Conservation (phyloP, 805 yeast species). For the Barnettozyma pratensis region DNA sequence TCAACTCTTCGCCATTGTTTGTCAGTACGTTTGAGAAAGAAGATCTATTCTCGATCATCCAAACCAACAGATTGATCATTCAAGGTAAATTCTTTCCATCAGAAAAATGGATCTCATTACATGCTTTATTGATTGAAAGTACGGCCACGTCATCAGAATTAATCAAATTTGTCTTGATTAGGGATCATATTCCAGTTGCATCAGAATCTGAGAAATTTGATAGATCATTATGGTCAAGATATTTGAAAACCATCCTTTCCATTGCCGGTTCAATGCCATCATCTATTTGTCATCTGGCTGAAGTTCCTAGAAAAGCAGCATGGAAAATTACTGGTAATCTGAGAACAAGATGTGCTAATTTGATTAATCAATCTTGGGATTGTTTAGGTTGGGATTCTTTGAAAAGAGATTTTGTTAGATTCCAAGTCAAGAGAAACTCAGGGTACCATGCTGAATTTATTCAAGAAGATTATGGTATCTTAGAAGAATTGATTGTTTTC, state of each 20-base stretch:
- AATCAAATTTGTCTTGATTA: conserved; percentile 43
- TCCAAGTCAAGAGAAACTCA: conserved; percentile 57
- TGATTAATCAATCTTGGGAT: conserved; percentile 68
- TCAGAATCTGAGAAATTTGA: conserved; percentile 47
- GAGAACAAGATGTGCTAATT: conserved; percentile 50
- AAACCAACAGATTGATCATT: conserved; percentile 46
- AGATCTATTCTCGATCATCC: conserved; percentile 38
- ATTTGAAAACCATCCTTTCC: conserved; percentile 49
- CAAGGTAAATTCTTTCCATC: conserved; percentile 59
- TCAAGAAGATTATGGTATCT: conserved; percentile 49
- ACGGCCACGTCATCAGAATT: conserved; percentile 49
- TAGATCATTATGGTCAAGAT: conserved; percentile 63
- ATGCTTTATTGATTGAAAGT: conserved; percentile 52
- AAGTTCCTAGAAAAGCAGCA: conserved; percentile 69
- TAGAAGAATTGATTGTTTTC: conserved; percentile 60
- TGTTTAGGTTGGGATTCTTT: conserved; percentile 59
- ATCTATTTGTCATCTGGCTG: conserved; percentile 63
- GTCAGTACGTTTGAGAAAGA: conserved; percentile 35
- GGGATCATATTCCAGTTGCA: conserved; percentile 46
- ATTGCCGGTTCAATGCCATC: conserved; percentile 65
- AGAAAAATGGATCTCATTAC: conserved; percentile 68
- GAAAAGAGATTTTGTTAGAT: conserved; percentile 48
- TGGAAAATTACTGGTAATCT: conserved; percentile 56
- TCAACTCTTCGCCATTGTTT: conserved; percentile 38
- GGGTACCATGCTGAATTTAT: conserved; percentile 69